Base-by-base conservation (phyloP, 805 yeast species). In the Candida suzukii region DNA sequence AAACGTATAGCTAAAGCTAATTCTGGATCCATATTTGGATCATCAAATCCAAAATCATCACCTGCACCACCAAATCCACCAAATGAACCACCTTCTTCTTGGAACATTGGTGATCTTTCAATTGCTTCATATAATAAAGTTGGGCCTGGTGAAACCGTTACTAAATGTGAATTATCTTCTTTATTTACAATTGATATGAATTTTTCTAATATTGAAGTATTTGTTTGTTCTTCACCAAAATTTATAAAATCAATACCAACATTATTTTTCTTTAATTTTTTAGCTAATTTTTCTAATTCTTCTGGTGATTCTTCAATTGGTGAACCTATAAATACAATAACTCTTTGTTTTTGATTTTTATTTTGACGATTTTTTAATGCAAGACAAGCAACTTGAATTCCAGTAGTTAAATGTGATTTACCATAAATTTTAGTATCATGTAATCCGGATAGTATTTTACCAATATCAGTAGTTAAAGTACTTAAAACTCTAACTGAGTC, bases 351-450 rank as follows among this genome's bases (percentile, higher is more conserved):
- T 61, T 88, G 98, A 6, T 83, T 82, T 63, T 85, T 88, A 66
- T 93, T 91, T 62, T 88, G 96, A 56, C 99, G 87, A 66, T 91
- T 97, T 60, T 90, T 93, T 57, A 91, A 78, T 17, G 97, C 97
- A 56, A 93, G 66, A 50, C 83, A 83, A 13, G 98, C 98, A 47
- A 93, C 95, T 66, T 90, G 96, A 51, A 93, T 78, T 11, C 95
- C 95, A 30, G 88, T 83, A 24, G 82, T 68, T 43, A 93, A 71
- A 56, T 88, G 85, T 31, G 70, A 61, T 27, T 58, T 57, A 2
- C 96, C 96, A 14, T 70, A 68, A 41, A 93, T 79, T 49, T 74
- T 76, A 26, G 82, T 80, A 35, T 83, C 88, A 55, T 88, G 95
- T 34, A 88, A 69, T 7, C 96, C 97, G 19, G 86, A 70, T 48